Evolutionary conservation across 2,329 filamentous ascomycete genomes (phyloP).

Genomic region (Claviceps lovelessii): DNA sequence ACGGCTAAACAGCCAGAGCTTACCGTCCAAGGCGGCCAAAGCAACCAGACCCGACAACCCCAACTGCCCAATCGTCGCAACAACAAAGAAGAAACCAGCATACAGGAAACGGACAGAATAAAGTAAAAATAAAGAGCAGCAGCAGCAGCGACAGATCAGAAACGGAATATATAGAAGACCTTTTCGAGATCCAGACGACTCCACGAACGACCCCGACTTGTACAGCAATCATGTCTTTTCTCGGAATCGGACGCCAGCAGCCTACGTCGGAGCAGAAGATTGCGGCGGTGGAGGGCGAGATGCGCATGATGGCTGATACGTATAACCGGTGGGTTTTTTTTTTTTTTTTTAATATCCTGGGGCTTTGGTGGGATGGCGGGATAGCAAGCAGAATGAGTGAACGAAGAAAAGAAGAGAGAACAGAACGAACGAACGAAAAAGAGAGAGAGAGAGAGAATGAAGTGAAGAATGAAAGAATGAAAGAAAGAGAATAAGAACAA

Average conservation of each 20-base stretch:
- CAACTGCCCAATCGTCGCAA: too few relatives aligned
- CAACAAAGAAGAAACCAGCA: too few relatives aligned
- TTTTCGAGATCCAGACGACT: too few relatives aligned
- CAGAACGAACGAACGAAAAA: neutral
- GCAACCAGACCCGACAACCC: too few relatives aligned
- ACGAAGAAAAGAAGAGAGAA: neutral
- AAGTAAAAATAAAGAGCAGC: too few relatives aligned
- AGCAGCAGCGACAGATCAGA: too few relatives aligned
- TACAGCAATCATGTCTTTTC: conserved; percentile 23
- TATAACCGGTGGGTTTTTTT: conserved; percentile 65
- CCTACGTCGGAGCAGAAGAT: conserved; percentile 95
- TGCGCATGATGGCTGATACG: conserved; percentile 96
- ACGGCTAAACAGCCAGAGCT: too few relatives aligned
- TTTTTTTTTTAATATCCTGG: neutral
- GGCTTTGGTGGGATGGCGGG: too few relatives aligned
- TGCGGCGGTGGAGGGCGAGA: conserved; percentile 86
- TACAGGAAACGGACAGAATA: too few relatives aligned
- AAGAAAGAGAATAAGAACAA: neutral
- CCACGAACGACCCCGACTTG: too few relatives aligned
- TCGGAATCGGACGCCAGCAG: conserved; percentile 50
- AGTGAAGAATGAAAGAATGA: neutral
- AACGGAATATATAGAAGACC: too few relatives aligned
- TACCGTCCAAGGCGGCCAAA: too few relatives aligned
- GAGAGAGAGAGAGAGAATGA: neutral
- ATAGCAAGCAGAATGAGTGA: neutral